Conservation (phyloP, 306 rosid species). For the Mimosa pudica region DNA sequence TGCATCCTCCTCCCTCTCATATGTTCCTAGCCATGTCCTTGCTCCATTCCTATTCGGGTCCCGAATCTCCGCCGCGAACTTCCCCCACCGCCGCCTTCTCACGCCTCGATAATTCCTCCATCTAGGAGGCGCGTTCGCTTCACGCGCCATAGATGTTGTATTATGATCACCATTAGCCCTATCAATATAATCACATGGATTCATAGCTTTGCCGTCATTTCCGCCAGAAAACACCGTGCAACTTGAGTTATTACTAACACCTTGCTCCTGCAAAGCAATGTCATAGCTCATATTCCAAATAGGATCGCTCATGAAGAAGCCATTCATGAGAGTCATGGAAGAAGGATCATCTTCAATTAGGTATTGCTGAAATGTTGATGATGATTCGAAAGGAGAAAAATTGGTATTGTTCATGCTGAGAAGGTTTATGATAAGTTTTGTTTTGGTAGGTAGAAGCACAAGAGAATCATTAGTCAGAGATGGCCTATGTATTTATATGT, state of each 20-base stretch:
- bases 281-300: neutral
- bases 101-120: constrained; percentile 47
- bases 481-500: neutral
- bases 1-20: too few species aligned
- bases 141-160: neutral
- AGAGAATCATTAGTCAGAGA: neutral
- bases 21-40: too few species aligned
- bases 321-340: neutral
- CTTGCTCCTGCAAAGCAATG: too few species aligned
- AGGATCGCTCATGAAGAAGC: neutral
- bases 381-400: constrained; percentile 1
- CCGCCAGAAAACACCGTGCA: neutral
- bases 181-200: neutral
- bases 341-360: neutral
- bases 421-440: neutral
- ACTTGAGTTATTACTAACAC: too few species aligned
- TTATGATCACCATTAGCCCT: neutral
- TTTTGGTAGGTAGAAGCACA: neutral
- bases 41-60: too few species aligned
- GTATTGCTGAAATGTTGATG: neutral
- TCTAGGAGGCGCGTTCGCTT: neutral
- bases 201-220: neutral
- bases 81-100: constrained; percentile 3
- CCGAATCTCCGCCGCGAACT: too few species aligned
- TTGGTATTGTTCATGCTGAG: neutral